These are phyloP conservation scores for Nannochloropsis salina DNA, from an alignment of 108 stramenopile species.

Conservation along the genomic window DNA sequence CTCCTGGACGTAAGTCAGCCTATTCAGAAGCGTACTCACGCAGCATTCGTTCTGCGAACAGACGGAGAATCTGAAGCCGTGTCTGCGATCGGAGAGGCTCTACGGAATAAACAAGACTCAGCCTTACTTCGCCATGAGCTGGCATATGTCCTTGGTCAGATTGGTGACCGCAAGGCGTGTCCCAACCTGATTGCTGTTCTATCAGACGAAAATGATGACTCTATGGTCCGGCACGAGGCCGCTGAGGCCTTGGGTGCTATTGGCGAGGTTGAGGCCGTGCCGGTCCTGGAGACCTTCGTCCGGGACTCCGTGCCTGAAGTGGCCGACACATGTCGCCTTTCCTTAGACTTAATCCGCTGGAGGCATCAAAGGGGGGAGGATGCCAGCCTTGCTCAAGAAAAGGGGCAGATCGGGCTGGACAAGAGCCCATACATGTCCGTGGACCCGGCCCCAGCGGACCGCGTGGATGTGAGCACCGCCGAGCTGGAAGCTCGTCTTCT, in stretches of 20 bases:
- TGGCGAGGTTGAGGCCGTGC: conserved; percentile 51
- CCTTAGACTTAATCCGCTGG: conserved; percentile 72
- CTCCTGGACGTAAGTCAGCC: conserved; percentile 45
- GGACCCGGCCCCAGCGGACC: conserved; percentile 52
- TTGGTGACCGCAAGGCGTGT: conserved; percentile 64
- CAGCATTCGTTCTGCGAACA: conserved; percentile 52
- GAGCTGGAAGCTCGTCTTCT: conserved; percentile 66
- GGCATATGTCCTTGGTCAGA: conserved; percentile 94
- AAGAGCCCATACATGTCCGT: conserved; percentile 47
- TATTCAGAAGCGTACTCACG: conserved; percentile 52
- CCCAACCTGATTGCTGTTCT: conserved; percentile 56
- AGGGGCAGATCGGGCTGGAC: conserved; percentile 9
- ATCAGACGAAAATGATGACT: conserved; percentile 53
- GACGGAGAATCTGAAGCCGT: conserved; percentile 46
- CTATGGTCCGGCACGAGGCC: conserved; percentile 68
- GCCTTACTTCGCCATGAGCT: conserved; percentile 87
- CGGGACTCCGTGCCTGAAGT: conserved; percentile 62
- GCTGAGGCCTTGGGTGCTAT: conserved; percentile 99
- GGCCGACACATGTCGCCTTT: conserved; percentile 77
- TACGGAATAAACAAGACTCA: conserved; percentile 51
- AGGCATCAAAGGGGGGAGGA: conserved; percentile 44
- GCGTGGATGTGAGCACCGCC: conserved; percentile 41
- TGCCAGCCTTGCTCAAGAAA: conserved; percentile 57
- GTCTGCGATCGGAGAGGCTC: conserved; percentile 2
- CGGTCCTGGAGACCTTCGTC: conserved; percentile 36